Evolutionary conservation across 2,329 filamentous ascomycete genomes (phyloP).

Genomic region (Aspergillus fijiensis): DNA sequence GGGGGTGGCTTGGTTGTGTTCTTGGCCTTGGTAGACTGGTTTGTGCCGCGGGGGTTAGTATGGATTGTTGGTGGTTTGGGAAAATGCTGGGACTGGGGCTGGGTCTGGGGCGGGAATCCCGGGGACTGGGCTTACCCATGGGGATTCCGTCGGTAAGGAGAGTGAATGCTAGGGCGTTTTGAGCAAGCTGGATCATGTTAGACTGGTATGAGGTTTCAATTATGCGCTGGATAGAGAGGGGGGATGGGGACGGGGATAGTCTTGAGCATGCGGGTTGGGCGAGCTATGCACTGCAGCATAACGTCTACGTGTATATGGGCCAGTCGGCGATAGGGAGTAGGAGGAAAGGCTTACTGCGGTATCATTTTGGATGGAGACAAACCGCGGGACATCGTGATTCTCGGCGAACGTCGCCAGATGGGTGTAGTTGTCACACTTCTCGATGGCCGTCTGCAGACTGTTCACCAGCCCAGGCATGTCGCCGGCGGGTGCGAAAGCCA

Average conservation of each 20-base stretch:
- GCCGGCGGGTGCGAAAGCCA: slow-evolving; percentile 32
- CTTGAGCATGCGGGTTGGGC: no score
- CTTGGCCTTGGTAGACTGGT: slow-evolving; percentile 60
- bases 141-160: slow-evolving; percentile 61
- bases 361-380: slow-evolving; percentile 54
- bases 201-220: no score
- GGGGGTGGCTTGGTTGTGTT: slow-evolving; percentile 56
- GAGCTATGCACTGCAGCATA: no score
- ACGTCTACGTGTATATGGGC: no score
- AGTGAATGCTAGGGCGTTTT: slow-evolving; percentile 63
- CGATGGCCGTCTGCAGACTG: slow-evolving; percentile 25
- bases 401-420: slow-evolving; percentile 56
- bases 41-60: neutral
- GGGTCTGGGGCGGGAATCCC: neutral
- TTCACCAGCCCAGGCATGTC: slow-evolving; percentile 28
- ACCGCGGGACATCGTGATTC: slow-evolving; percentile 60
- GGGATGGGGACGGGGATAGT: no score
- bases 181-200: slow-evolving; percentile 44
- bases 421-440: slow-evolving; percentile 42
- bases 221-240: no score
- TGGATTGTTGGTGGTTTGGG: neutral
- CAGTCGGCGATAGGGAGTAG: no score
- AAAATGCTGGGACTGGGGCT: neutral
- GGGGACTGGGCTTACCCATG: slow-evolving; percentile 33
- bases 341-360: slow-evolving; percentile 33